Base-by-base conservation (phyloP, 805 yeast species). In the Lachancea quebecensis region DNA sequence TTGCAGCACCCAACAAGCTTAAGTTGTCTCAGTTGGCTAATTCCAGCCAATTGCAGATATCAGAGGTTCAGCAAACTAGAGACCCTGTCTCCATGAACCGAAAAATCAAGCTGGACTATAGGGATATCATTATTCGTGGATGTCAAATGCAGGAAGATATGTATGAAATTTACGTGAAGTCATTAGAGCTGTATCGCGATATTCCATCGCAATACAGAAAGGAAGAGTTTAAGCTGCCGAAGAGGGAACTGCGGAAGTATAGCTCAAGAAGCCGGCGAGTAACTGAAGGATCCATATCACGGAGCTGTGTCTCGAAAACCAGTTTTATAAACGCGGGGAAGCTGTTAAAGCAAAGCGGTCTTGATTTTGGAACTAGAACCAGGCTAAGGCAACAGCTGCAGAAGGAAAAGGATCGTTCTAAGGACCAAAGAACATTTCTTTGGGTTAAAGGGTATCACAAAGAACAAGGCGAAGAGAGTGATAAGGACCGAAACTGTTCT, bases 81-180 rank as follows among this genome's bases (percentile, higher is more conserved):
- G 29, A 32, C 11, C 50, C 46, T 3, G 36, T 51, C 1, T 48
- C 46, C 16, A 45, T 45, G 17, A 57, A 51, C 29, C 52, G 44
- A 29, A 49, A 48, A 15, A 50, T 50, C 4, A 49, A 45, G 41
- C 42, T 58, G 7, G 53, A 47, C 32, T 62, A 55, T 41, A 59
- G 54, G 35, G 67, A 63, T 47, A 48, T 63, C 10, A 49, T 63
- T 8, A 47, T 47, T 10, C 47, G 56, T 35, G 64, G 59, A n/a
- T 59, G 58, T 44, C 59, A 58, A 39, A 58, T 57, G 62, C 56
- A 59, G 11, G 59, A 58, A 39, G 58, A 61, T 37, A 60, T 60
- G 60, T 49, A 47, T 27, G 57, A 56, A 15, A 54, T 60, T 10
- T 62, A 59, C 43, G 49, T 60, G 60, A 61, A 62, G 52, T 56